phyloP scores from a whole-genome alignment of 2,329 filamentous ascomycete species.

The Sarocladium oryzae region DNA sequence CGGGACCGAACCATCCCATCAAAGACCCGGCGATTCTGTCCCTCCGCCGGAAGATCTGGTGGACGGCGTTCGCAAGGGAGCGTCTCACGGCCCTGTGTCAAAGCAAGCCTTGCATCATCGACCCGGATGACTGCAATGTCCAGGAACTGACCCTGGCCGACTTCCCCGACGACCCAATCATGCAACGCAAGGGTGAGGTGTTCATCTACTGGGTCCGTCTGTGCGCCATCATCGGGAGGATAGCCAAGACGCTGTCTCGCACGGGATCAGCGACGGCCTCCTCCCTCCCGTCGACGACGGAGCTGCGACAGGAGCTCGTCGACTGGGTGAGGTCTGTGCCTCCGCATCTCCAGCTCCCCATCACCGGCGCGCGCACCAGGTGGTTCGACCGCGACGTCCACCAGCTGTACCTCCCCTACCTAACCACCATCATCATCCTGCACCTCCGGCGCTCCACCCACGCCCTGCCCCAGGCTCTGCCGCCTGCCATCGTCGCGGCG shows the following conservation, averaged over 20 bases:
- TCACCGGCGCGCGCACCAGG: conserved; percentile 20
- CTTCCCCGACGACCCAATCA: conserved; percentile 25
- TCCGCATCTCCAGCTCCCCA: conserved; percentile 25
- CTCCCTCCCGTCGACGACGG: conserved; percentile 14
- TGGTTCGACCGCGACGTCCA: conserved; percentile 33
- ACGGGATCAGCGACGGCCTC: conserved; percentile 7
- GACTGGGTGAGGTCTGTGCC: conserved; percentile 29
- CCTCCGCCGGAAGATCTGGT: conserved; percentile 31
- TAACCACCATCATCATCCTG: conserved; percentile 34
- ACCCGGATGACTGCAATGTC: conserved; percentile 34
- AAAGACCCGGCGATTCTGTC: conserved; percentile 17
- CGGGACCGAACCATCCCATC: conserved; percentile 17
- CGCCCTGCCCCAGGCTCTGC: conserved; percentile 29
- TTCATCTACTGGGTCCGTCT: conserved; percentile 37
- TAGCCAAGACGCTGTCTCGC: conserved; percentile 30
- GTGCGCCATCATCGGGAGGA: conserved; percentile 31
- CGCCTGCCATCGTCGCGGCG: conserved; percentile 29
- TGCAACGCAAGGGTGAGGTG: conserved; percentile 28
- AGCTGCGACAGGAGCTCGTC: conserved; percentile 26
- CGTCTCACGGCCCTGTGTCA: conserved; percentile 33
- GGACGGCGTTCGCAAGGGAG: conserved; percentile 29
- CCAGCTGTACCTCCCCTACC: conserved; percentile 34
- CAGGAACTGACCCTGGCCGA: conserved; percentile 29
- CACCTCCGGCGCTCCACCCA: conserved; percentile 28
- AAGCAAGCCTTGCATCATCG: conserved; percentile 35